These are phyloP conservation scores for Melocanna baccifera DNA, from an alignment of 176 grass and related monocot genomes.

Conservation along the genomic window DNA sequence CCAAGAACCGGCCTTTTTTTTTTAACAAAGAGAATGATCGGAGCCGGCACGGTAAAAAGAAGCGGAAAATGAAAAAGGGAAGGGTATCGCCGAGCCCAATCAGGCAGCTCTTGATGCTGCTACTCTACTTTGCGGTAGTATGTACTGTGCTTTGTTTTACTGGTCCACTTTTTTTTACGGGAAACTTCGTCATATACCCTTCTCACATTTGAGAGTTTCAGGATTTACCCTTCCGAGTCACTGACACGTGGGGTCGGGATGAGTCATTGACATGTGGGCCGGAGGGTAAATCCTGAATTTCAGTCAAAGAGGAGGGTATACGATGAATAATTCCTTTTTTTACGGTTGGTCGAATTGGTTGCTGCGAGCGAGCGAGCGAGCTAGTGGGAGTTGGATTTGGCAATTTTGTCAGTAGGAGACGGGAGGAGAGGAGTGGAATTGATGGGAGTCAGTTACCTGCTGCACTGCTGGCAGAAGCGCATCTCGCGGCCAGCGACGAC, in stretches of 20 bases:
- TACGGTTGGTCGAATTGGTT: background rate
- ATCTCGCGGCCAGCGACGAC: slow-evolving; percentile 67
- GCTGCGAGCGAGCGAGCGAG: background rate
- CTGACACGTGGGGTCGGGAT: no score
- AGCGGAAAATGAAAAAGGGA: background rate
- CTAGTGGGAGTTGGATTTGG: background rate
- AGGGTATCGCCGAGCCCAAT: background rate
- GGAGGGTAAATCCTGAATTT: no score
- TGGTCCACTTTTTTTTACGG: background rate
- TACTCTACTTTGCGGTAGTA: background rate
- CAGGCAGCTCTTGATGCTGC: background rate
- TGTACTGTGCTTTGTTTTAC: background rate
- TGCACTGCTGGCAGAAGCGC: slow-evolving; percentile 97
- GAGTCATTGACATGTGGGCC: no score
- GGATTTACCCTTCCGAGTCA: no score
- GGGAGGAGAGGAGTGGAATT: background rate
- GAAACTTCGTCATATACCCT: no score
- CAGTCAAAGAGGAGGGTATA: no score
- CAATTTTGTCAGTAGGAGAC: background rate
- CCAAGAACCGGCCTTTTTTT: background rate
- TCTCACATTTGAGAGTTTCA: no score
- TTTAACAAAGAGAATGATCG: background rate
- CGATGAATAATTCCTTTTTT: no score
- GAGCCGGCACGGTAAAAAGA: background rate
- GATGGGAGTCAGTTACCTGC: slow-evolving; percentile 49